phyloP scores from a whole-genome alignment of 176 grass and related monocot species.

The Zoysia pacifica region DNA sequence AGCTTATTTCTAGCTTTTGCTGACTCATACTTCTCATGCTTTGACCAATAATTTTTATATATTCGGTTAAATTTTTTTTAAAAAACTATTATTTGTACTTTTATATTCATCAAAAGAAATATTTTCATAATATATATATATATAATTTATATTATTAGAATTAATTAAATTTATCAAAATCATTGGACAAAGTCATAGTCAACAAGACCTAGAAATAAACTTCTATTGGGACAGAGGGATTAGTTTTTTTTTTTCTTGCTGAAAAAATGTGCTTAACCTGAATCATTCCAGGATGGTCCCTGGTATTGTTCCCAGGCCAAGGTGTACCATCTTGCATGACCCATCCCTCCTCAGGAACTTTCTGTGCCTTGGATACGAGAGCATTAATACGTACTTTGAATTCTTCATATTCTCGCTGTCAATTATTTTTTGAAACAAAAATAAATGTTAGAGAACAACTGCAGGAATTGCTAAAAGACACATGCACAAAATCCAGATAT shows the following conservation, averaged over 20 bases:
- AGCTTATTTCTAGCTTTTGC: too few relatives aligned
- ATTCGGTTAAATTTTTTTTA: too few relatives aligned
- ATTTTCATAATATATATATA: too few relatives aligned
- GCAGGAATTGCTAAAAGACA: slow-evolving; percentile 9
- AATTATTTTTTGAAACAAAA: slow-evolving; percentile 28
- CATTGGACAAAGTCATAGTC: too few relatives aligned
- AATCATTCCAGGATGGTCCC: slow-evolving; percentile 99
- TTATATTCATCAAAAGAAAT: too few relatives aligned
- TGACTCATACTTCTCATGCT: too few relatives aligned
- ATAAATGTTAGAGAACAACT: slow-evolving; percentile 24
- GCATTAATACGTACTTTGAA: slow-evolving; percentile 90
- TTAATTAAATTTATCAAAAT: too few relatives aligned
- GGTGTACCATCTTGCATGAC: slow-evolving; percentile 99
- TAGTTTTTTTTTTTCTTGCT: neutral
- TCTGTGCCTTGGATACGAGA: slow-evolving; percentile 93
- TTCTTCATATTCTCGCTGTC: slow-evolving; percentile 99
- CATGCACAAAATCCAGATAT: slow-evolving; percentile 34
- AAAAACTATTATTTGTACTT: too few relatives aligned
- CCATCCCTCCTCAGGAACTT: slow-evolving; percentile 98
- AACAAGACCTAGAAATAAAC: too few relatives aligned
- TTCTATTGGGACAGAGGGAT: too few relatives aligned
- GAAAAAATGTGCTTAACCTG: slow-evolving; percentile 54
- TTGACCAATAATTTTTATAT: too few relatives aligned
- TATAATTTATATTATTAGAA: too few relatives aligned
- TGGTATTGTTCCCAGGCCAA: slow-evolving; percentile 99